Evolutionary conservation across 768 basidiomycete species (phyloP).

Genomic region (Chalciporus sphaerocephalus): DNA sequence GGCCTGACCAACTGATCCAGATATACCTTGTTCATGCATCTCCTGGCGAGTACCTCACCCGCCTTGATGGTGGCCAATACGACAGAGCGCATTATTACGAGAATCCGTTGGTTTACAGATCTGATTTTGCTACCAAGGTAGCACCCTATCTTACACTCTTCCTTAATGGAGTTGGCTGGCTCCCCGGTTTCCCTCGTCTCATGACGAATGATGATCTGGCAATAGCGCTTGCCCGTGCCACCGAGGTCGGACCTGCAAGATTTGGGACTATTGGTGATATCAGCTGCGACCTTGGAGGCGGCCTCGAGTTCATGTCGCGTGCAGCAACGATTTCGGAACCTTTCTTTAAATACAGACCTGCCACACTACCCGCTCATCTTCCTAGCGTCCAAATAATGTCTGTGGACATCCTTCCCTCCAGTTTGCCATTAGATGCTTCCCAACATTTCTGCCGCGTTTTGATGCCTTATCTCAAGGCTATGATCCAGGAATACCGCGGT

Average conservation of each 20-base stretch:
- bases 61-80: constrained; percentile 54
- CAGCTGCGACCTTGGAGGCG: constrained; percentile 86
- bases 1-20: constrained; percentile 31
- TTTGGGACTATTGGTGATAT: constrained; percentile 81
- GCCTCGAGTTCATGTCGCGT: constrained; percentile 76
- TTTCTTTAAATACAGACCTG: constrained; percentile 52
- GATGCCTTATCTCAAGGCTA: constrained; percentile 59
- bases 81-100: constrained; percentile 67
- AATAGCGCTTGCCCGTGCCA: constrained; percentile 45
- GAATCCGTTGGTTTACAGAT: constrained; percentile 60
- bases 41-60: constrained; percentile 64
- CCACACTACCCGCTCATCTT: constrained; percentile 39
- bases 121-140: constrained; percentile 65
- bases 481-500: constrained; percentile 44
- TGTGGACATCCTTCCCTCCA: constrained; percentile 86
- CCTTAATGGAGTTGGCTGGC: constrained; percentile 86
- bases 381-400: constrained; percentile 76
- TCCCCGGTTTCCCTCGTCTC: constrained; percentile 68
- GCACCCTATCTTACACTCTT: constrained; percentile 83
- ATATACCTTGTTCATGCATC: constrained; percentile 73
- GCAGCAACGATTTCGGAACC: constrained; percentile 77
- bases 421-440: constrained; percentile 79
- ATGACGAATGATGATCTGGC: constrained; percentile 65
- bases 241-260: constrained; percentile 48
- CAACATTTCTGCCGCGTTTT: constrained; percentile 66